These are phyloP conservation scores for Komagataella pastoris DNA, from an alignment of 805 yeast species.

Conservation along the genomic window DNA sequence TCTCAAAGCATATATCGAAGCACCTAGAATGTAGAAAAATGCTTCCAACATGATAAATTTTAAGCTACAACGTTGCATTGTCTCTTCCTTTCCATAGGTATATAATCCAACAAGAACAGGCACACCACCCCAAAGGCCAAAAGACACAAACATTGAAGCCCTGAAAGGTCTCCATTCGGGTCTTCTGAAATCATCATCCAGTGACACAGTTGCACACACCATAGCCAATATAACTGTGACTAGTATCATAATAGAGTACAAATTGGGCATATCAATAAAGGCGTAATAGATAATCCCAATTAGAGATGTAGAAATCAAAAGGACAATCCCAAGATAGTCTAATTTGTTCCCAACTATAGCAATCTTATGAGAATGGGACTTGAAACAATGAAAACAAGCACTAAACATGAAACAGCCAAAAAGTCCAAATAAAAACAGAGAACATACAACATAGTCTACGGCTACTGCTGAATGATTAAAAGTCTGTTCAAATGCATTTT, in stretches of 20 bases:
- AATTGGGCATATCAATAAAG: constrained; percentile 26
- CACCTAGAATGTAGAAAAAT: constrained; percentile 64
- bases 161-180: constrained; percentile 65
- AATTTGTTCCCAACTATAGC: constrained; percentile 32
- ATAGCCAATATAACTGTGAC: constrained; percentile 43
- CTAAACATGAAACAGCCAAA: constrained; percentile 32
- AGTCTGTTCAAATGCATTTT: constrained; percentile 13
- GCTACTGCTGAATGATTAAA: constrained; percentile 7
- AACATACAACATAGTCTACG: constrained; percentile 25
- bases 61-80: constrained; percentile 38
- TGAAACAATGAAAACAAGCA: constrained; percentile 35
- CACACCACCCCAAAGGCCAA: constrained; percentile 66
- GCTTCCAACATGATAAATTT: constrained; percentile 62
- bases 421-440: constrained; percentile 31
- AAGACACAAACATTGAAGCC: constrained; percentile 64
- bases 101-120: constrained; percentile 48
- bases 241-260: constrained; percentile 22
- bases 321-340: constrained; percentile 43
- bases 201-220: constrained; percentile 48
- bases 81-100: constrained; percentile 33
- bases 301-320: constrained; percentile 34
- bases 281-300: constrained; percentile 24
- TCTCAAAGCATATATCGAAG: constrained; percentile 63
- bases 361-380: constrained; percentile 31
- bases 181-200: constrained; percentile 53